Base-by-base conservation (phyloP, 148 eudicot genomes). In the Mesembryanthemum crystallinum region DNA sequence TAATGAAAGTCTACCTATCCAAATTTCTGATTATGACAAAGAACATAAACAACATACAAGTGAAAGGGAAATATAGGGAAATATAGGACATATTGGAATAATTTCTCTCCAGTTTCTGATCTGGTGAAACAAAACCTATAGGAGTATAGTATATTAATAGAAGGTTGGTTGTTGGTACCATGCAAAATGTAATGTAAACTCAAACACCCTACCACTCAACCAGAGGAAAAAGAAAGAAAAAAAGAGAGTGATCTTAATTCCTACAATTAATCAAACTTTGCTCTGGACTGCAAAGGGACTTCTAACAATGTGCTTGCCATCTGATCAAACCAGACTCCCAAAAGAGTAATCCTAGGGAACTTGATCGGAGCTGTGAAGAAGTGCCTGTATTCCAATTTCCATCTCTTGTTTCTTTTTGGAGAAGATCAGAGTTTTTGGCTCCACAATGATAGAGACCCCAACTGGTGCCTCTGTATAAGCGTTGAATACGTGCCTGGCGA, bases 211-310 rank as follows among this genome's bases (percentile, higher is more conserved):
- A 35, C 39, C 39, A 35, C 39, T 35, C 39, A 4, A 1, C 51
- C 12, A n/a, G n/a, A n/a, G n/a, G 15, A 45, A 45, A 9, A 45
- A 45, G 1, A 45, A 45, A 45, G 51, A 45, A n/a, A n/a, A n/a
- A n/a, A n/a, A n/a, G n/a, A n/a, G n/a, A 45, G 15, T 1, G 3
- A 9, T 45, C 15, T 10, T 14, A 8, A 4, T 1, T 45, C 51
- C 12, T 45, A 45, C 51, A 4, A 2, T 4, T 8, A 1, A 0
- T 18, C 43, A 65, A n/a, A 24, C 28, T 29, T 32, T 62, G 7
- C 2, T n/a, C 77, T n/a, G 54, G 30, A 90, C 81, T 15, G 83
- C 84, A n/a, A 86, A 86, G 18, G 91, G 88, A 81, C 89, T 90
- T 71, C 87, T 83, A 59, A 90, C 94, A 45, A 70, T 24, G 64